Conservation (phyloP, 73 alveolate genomes). For the Tetrahymena borealis region DNA sequence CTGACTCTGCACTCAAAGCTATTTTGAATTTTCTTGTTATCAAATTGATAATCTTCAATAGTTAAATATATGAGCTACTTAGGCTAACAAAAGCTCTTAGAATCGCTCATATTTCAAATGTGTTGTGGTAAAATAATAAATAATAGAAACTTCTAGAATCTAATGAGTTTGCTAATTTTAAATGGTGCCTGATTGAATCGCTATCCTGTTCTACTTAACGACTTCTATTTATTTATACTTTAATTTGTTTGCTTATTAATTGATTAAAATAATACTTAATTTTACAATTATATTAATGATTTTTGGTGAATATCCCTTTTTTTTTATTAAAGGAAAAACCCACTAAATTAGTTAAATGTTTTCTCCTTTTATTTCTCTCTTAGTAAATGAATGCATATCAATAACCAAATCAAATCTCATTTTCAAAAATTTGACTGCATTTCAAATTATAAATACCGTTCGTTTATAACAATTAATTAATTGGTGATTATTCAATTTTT, state of each 20-base stretch:
- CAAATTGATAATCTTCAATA: neutral
- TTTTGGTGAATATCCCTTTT: neutral
- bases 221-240: neutral
- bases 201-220: neutral
- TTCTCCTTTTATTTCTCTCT: no score
- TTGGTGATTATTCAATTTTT: neutral
- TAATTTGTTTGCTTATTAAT: neutral
- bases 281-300: neutral
- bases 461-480: neutral
- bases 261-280: no score
- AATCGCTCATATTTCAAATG: neutral
- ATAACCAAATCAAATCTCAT: no score
- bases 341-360: no score
- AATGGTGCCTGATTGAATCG: no score
- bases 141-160: no score
- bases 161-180: no score
- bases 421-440: neutral
- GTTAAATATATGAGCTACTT: neutral
- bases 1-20: neutral
- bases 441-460: neutral
- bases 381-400: no score
- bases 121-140: no score
- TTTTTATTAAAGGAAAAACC: neutral
- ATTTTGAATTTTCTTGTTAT: neutral
- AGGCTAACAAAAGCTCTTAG: neutral